Evolutionary conservation across 2,329 filamentous ascomycete species (phyloP), one percentile per base, ranked within the genome.

Genomic region (Pseudopithomyces chartarum): DNA sequence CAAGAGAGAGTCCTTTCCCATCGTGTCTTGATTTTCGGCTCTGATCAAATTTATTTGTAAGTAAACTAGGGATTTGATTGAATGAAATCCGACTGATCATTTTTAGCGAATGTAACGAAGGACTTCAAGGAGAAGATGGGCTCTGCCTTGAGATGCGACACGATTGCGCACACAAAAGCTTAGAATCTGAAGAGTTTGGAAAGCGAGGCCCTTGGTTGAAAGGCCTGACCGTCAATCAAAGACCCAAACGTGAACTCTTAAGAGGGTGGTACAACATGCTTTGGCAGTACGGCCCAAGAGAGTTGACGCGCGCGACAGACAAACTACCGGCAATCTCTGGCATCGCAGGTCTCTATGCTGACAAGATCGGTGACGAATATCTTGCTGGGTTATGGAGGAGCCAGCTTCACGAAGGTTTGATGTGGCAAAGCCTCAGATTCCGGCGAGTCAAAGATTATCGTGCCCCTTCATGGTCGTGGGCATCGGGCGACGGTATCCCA

Each of bases 381-480:
- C 32, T 60, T 8, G 57, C 57, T 20, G 57, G 57, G 4, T 40
- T 60, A 26, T 60, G 54, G 54, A 40, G 46, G 13, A 26, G 54
- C n/a, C 51, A 54, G 20, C 46, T 57, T 2, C 45, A 54, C 17
- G 45, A 57, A 32, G 55, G 51, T 26, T 40, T 54, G 33, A 23
- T 50, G 44, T 54, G 55, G 55, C 44, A 50, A 23, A 45, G 50
- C 50, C 44, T 49, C 29, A 29, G 39, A 13, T 57, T 32, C 20
- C 46, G 49, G 29, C 36, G 45, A 20, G 39, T 51, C 8, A 10
- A 23, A 11, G 40, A 55, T 29, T 58, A 58, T 43, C 56, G 56
- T n/a, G 56, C 56, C n/a, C 56, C 52, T 11, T 58, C 54, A 6
- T 58, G 57, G 57, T 59, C 57, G 12, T 57, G 57, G 57, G 54